Conservation (phyloP, 352 stramenopile genomes). For the Phytophthora aleatoria region DNA sequence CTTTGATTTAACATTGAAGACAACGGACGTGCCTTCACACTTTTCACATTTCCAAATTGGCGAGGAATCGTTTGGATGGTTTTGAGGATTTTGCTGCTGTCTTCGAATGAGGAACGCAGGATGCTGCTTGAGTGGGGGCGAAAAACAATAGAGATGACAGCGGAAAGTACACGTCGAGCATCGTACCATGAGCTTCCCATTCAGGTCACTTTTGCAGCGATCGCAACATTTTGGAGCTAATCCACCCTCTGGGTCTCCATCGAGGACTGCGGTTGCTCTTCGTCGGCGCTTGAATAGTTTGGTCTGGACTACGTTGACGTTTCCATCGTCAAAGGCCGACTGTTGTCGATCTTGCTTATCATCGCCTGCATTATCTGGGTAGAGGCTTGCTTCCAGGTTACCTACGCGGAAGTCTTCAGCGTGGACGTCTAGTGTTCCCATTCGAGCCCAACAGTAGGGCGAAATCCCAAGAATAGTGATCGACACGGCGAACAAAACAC, state of each 20-base stretch:
- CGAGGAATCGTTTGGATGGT: not conserved
- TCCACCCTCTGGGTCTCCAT: slow-evolving; percentile 4
- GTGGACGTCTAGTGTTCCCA: slow-evolving; percentile 24
- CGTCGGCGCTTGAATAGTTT: slow-evolving; percentile 35
- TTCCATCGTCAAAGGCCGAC: slow-evolving; percentile 7
- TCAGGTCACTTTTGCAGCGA: slow-evolving; percentile 68
- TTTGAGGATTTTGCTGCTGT: slow-evolving; percentile 13
- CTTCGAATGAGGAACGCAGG: slow-evolving; percentile 40
- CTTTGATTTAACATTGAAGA: slow-evolving; percentile 24
- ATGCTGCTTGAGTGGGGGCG: slow-evolving; percentile 64
- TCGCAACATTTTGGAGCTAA: slow-evolving; percentile 42
- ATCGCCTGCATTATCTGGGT: not conserved
- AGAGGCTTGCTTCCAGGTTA: not conserved
- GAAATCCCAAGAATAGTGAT: slow-evolving; percentile 23
- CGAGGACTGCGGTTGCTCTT: slow-evolving; percentile 11
- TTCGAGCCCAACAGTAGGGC: not conserved
- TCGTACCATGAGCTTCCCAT: slow-evolving; percentile 62
- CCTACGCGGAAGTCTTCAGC: slow-evolving; percentile 8
- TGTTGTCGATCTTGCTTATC: not conserved
- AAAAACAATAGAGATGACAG: slow-evolving; percentile 75
- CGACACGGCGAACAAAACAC: not conserved
- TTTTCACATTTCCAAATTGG: slow-evolving; percentile 36
- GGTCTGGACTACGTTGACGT: slow-evolving; percentile 16
- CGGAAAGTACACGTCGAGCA: slow-evolving; percentile 57
- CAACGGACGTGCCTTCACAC: slow-evolving; percentile 31